These are phyloP conservation scores for Polyporus tsugae DNA, from an alignment of 1,284 basidiomycete species.

Conservation along the genomic window DNA sequence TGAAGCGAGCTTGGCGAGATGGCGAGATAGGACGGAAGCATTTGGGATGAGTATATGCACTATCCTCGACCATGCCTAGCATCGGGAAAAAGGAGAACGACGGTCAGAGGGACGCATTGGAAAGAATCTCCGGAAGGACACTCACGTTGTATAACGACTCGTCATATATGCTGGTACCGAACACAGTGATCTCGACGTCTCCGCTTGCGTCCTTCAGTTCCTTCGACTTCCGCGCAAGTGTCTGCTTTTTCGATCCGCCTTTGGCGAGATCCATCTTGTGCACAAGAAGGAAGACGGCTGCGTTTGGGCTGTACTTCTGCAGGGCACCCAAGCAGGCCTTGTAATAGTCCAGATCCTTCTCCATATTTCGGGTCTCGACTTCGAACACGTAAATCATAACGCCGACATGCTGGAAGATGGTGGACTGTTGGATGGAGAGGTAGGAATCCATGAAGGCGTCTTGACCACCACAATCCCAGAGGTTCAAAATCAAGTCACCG, in stretches of 20 bases:
- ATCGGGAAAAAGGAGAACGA: background rate
- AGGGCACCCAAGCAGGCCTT: slow-evolving; percentile 86
- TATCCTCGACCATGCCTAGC: slow-evolving; percentile 96
- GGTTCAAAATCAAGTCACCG: slow-evolving; percentile 90
- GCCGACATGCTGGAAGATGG: slow-evolving; percentile 95
- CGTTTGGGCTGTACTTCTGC: slow-evolving; percentile 79
- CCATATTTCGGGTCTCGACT: slow-evolving; percentile 78
- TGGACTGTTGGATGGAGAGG: slow-evolving; percentile 87
- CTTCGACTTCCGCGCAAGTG: slow-evolving; percentile 74
- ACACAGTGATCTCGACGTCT: slow-evolving; percentile 68
- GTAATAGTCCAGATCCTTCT: slow-evolving; percentile 88
- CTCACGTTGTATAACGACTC: slow-evolving; percentile 94
- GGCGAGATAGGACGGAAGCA: slow-evolving; percentile 85
- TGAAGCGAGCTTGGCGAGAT: slow-evolving; percentile 86
- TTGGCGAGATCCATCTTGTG: slow-evolving; percentile 95
- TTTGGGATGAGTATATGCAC: slow-evolving; percentile 98
- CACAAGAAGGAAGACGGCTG: slow-evolving; percentile 89
- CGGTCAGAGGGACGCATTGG: background rate
- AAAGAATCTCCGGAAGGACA: slow-evolving; percentile 14
- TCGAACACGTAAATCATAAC: slow-evolving; percentile 99
- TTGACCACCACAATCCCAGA: slow-evolving; percentile 99
- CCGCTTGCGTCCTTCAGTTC: slow-evolving; percentile 75
- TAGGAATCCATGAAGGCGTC: slow-evolving; percentile 98
- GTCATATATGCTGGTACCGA: slow-evolving; percentile 98
- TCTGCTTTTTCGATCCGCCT: slow-evolving; percentile 61